phyloP scores from a whole-genome alignment of 495 filamentous ascomycete genomes.

The Hypoxylon lenormandii region DNA sequence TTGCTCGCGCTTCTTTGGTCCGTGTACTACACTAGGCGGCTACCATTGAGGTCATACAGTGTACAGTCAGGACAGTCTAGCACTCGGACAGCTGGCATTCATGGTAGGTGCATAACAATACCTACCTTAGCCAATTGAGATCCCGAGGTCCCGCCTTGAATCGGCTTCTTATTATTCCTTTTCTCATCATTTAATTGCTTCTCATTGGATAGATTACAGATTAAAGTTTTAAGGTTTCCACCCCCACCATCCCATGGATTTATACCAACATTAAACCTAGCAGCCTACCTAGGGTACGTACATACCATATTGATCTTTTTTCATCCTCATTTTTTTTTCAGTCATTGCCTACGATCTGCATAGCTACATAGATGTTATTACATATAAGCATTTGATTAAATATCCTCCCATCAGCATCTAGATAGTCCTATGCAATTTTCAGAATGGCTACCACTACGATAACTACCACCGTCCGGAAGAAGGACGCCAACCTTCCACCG shows the following conservation, averaged over 20 bases:
- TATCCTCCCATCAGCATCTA: neutral
- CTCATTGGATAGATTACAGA: conserved; percentile 5
- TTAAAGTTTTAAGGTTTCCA: no score
- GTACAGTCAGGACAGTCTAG: neutral
- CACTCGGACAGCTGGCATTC: neutral
- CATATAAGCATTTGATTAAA: neutral
- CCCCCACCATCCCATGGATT: no score
- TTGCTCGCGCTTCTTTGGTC: conserved; percentile 1
- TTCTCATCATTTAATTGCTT: conserved; percentile 4
- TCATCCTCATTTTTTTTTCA: neutral
- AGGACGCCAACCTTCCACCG: conserved; percentile 80
- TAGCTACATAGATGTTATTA: no score
- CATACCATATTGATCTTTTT: neutral
- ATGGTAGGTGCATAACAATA: no score
- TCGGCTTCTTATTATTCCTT: conserved; percentile 1
- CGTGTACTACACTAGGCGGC: neutral
- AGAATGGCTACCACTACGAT: conserved; percentile 60
- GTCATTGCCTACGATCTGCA: no score
- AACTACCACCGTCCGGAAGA: conserved; percentile 58
- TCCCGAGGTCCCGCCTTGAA: no score
- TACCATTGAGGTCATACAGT: conserved; percentile 1
- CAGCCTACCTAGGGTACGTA: no score
- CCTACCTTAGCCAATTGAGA: no score
- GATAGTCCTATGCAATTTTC: conserved; percentile 2
- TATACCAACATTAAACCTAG: no score